Conservation (phyloP, 371 early-diverging fungal genomes). For the Apophysomyces elegans region DNA sequence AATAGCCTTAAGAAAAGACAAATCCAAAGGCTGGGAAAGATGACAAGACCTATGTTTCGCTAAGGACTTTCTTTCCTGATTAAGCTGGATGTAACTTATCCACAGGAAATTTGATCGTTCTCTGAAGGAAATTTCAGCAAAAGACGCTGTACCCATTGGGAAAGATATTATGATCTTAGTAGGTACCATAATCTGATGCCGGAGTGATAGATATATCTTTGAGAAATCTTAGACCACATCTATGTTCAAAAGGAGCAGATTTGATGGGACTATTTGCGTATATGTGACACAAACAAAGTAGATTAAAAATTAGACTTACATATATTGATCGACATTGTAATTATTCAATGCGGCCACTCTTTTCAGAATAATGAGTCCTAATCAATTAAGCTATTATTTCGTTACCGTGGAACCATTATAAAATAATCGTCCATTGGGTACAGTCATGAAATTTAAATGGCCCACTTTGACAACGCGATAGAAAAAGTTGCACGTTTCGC, state of each 20-base stretch:
- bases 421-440: neutral
- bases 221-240: neutral
- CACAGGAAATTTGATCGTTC: slow-evolving; percentile 7
- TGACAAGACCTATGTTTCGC: neutral
- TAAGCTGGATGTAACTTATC: slow-evolving; percentile 16
- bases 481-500: no score
- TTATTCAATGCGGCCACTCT: neutral
- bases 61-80: slow-evolving; percentile 17
- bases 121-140: neutral
- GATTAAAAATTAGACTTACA: neutral
- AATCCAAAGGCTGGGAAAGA: neutral
- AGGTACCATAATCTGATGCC: neutral
- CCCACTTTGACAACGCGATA: neutral
- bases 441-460: neutral
- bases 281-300: slow-evolving; percentile 1
- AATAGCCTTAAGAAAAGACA: neutral
- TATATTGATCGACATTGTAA: neutral
- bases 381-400: neutral
- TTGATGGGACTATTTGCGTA: neutral
- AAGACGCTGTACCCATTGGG: neutral
- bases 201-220: slow-evolving; percentile 1
- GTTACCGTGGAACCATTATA: neutral
- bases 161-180: neutral
- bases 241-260: neutral
- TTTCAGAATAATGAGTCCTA: neutral